These are phyloP conservation scores for Fusarium succisae DNA, from an alignment of 2,329 filamentous ascomycete species.

Conservation along the genomic window DNA sequence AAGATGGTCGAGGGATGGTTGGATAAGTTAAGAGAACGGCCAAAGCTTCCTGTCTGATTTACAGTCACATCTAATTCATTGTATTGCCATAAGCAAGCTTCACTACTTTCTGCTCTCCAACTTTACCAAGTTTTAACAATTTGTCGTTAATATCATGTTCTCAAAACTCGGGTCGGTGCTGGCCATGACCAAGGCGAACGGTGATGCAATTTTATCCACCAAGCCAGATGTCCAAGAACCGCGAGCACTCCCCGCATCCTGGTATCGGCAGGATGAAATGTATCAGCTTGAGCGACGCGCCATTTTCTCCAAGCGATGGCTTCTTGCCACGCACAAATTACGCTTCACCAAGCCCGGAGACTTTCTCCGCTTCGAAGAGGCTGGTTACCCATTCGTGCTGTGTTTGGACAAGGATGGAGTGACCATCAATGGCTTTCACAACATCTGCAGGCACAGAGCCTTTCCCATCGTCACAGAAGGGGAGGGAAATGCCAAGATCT, in stretches of 20 bases:
- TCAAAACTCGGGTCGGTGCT: not conserved
- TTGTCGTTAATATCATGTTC: not conserved
- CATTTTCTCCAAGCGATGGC: constrained; percentile 8
- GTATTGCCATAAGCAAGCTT: not conserved
- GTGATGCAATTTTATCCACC: not conserved
- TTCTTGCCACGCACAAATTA: not conserved
- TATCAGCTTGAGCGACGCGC: constrained; percentile 8
- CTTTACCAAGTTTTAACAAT: not conserved
- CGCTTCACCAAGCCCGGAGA: constrained; percentile 4
- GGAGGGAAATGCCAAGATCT: constrained; percentile 59
- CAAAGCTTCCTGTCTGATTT: not conserved
- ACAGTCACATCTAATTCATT: not conserved
- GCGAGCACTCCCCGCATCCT: not conserved
- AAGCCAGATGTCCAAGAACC: not conserved
- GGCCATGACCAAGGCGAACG: not conserved
- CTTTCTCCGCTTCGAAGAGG: constrained; percentile 59
- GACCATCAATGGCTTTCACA: constrained; percentile 67
- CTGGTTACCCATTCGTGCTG: constrained; percentile 64
- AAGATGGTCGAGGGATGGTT: not conserved
- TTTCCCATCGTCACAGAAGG: constrained; percentile 63
- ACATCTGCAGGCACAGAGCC: constrained; percentile 68
- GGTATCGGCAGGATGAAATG: constrained; percentile 5
- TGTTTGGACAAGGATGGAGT: constrained; percentile 56
- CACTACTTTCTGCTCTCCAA: not conserved
- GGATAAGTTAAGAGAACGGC: not conserved